These are phyloP conservation scores for Ganoderma sinense DNA, from an alignment of 1,284 basidiomycete genomes.

Conservation along the genomic window DNA sequence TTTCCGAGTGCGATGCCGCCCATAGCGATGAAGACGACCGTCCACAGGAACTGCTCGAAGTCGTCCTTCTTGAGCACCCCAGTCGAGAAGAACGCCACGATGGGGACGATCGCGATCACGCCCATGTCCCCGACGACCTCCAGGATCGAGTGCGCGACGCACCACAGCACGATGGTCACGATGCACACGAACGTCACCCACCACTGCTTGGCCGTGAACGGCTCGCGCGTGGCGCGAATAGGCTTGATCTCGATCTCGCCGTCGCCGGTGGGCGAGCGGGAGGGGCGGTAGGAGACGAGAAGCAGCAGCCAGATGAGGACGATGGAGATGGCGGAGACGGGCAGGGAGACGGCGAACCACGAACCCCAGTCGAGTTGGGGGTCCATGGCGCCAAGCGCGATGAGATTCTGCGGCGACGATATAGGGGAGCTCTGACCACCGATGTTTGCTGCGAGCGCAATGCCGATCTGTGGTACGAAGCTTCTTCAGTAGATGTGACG, in stretches of 20 bases:
- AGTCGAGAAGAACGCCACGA: slow-evolving; percentile 95
- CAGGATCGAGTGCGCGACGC: slow-evolving; percentile 86
- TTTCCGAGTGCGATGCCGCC: slow-evolving; percentile 97
- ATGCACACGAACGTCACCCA: slow-evolving; percentile 90
- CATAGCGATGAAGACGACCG: slow-evolving; percentile 97
- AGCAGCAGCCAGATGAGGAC: slow-evolving; percentile 93
- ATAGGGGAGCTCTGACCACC: slow-evolving; percentile 97
- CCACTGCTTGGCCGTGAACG: slow-evolving; percentile 87
- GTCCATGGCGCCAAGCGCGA: slow-evolving; percentile 91
- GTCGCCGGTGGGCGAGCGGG: slow-evolving; percentile 76
- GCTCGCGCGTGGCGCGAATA: slow-evolving; percentile 83
- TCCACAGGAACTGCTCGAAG: slow-evolving; percentile 95
- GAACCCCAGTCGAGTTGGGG: slow-evolving; percentile 88
- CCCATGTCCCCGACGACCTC: slow-evolving; percentile 94
- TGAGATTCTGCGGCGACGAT: slow-evolving; percentile 97
- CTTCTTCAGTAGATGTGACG: no score
- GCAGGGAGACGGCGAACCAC: slow-evolving; percentile 96
- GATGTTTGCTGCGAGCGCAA: slow-evolving; percentile 97
- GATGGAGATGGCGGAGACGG: slow-evolving; percentile 88
- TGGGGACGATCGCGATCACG: slow-evolving; percentile 93
- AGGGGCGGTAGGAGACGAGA: slow-evolving; percentile 82
- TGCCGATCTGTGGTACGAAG: slow-evolving; percentile 73
- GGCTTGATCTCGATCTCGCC: slow-evolving; percentile 83
- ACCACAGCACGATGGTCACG: slow-evolving; percentile 93
- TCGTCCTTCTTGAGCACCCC: slow-evolving; percentile 97